Evolutionary conservation across 495 filamentous ascomycete species (phyloP).

Genomic region (Hyaloscypha hepaticicola): DNA sequence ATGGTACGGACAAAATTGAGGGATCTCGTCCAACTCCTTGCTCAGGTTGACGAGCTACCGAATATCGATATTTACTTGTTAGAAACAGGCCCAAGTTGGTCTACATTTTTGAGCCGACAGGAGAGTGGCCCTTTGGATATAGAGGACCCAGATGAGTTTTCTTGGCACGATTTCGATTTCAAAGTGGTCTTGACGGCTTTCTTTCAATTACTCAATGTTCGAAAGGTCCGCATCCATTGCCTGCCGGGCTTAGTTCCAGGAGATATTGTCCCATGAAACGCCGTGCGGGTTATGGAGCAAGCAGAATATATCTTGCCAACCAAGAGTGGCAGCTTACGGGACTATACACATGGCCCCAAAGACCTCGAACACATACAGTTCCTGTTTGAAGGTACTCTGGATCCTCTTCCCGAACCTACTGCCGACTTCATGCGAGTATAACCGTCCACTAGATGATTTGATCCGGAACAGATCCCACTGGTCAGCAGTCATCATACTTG

Average conservation of each 20-base stretch:
- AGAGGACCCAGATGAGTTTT: not conserved
- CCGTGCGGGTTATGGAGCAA: not conserved
- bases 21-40: not conserved
- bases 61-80: not conserved
- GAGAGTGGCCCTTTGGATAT: not conserved
- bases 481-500: not conserved
- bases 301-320: not conserved
- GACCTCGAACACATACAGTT: not conserved
- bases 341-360: not conserved
- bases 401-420: not conserved
- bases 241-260: not conserved
- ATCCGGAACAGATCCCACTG: not conserved
- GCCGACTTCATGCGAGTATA: not conserved
- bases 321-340: not conserved
- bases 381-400: not conserved
- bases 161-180: not conserved
- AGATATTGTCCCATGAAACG: not conserved
- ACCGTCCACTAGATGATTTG: not conserved
- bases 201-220: not conserved
- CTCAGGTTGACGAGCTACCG: not conserved
- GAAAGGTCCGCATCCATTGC: not conserved
- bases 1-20: not conserved
- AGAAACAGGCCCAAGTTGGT: not conserved
- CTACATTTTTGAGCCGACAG: not conserved
- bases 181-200: not conserved